Evolutionary conservation across 371 early-diverging fungal genomes (phyloP), one percentile per base, ranked within the genome.

Genomic region (Circinella umbellata): DNA sequence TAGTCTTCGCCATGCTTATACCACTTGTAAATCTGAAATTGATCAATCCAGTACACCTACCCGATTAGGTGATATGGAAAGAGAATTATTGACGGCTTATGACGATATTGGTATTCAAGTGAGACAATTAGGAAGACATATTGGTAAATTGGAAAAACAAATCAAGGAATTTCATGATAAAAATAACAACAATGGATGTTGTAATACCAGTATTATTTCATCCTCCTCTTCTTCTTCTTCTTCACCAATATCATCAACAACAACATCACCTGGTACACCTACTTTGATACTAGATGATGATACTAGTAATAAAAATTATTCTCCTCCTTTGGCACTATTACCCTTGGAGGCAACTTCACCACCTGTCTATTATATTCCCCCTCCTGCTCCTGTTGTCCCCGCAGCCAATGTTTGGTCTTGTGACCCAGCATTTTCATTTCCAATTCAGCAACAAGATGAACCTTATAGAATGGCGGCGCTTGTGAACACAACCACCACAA

Each of bases 21-120:
- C 55, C 11, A 49, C 63, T 9, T 66, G 74, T 35, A 77, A 73
- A 36, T 66, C 79, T 14, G 69, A 76, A 39, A 51, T 79, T 49
- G 77, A 80, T 36, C 73, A 72, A 53, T 48, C 68, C 20, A 73
- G 73, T 35, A 60, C 69, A n/a, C 68, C 76, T 7, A 79, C 82
- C 14, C 77, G 79, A 27, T 73, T 84, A 8, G 70, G 74, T 37
- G 81, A 74, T 17, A 81, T 75, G 78, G 85, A 84, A 74, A 78
- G 73, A 57, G 85, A 84, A 38, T 76, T 84, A 18, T 68, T 84
- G 38, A 76, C 81, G 14, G 85, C 79, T 9, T 84, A 84, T 61
- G 85, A 80, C 63, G 85, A 84, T 60, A 68, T 84, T 4, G 80
- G 73, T 0, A 54, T 80, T 6, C 82, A 84, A 64, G 79, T 81